Evolutionary conservation across 108 stramenopile genomes (phyloP).

Genomic region (Aurantiochytrium sp.): DNA sequence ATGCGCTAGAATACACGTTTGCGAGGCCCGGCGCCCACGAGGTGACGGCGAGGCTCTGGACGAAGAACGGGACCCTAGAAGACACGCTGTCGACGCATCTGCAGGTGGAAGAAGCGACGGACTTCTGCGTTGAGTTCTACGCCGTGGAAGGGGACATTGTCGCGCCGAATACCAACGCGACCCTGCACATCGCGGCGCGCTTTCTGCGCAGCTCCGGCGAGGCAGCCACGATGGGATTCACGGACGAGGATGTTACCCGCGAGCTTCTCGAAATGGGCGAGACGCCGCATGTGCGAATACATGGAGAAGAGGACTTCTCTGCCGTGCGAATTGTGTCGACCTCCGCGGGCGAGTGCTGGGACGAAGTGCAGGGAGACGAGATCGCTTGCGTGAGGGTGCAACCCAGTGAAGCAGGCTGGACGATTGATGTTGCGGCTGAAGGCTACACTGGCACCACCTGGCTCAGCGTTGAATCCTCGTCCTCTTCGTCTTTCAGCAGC

Average conservation of each 20-base stretch:
- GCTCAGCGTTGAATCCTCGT: no score
- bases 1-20: no score
- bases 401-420: no score
- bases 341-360: no score
- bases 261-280: background rate
- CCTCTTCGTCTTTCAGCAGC: no score
- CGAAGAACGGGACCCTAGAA: background rate
- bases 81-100: background rate
- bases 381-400: no score
- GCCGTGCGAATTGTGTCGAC: background rate
- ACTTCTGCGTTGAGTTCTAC: background rate
- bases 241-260: background rate
- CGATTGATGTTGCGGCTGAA: no score
- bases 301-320: background rate
- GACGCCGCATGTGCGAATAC: background rate
- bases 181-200: background rate
- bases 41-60: background rate
- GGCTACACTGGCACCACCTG: no score
- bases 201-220: background rate
- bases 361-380: no score
- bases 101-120: background rate
- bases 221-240: background rate
- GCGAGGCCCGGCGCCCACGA: background rate
- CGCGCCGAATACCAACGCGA: background rate
- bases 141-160: background rate